These are phyloP conservation scores for Cicer cuneatum DNA, from an alignment of 306 rosid species.

Conservation along the genomic window DNA sequence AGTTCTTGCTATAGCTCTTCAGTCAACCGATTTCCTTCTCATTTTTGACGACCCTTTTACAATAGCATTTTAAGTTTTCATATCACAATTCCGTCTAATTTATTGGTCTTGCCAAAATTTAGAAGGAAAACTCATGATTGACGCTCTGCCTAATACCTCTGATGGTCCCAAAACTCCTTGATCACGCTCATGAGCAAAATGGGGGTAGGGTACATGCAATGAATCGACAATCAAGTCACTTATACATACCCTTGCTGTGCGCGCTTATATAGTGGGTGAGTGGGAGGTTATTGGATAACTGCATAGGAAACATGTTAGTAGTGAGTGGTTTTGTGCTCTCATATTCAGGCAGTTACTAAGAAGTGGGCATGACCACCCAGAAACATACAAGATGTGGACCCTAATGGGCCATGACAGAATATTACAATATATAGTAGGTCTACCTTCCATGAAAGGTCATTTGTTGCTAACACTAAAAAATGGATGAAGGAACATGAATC, in stretches of 20 bases:
- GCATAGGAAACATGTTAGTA: neutral
- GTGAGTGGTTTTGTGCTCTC: neutral
- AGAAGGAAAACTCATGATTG: neutral
- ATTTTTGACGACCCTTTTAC: constrained; percentile 24
- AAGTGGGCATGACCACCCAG: neutral
- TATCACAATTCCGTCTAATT: neutral
- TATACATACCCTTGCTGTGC: neutral
- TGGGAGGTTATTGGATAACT: neutral
- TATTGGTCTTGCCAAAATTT: neutral
- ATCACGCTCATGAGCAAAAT: neutral
- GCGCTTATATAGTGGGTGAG: neutral
- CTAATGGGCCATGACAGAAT: neutral
- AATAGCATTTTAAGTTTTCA: neutral
- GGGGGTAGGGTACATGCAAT: neutral
- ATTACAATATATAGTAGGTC: neutral
- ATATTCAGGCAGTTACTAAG: neutral
- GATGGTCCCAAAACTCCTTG: neutral
- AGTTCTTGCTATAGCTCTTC: constrained; percentile 28
- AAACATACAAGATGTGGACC: neutral
- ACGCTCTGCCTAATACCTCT: neutral
- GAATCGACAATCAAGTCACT: neutral
- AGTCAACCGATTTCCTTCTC: constrained; percentile 22
- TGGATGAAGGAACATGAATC: constrained; percentile 68
- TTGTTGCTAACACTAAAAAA: constrained; percentile 78
- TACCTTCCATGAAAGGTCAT: constrained; percentile 65